Base-by-base conservation (phyloP, 257 asterid genomes). In the Solanum peruvianum region DNA sequence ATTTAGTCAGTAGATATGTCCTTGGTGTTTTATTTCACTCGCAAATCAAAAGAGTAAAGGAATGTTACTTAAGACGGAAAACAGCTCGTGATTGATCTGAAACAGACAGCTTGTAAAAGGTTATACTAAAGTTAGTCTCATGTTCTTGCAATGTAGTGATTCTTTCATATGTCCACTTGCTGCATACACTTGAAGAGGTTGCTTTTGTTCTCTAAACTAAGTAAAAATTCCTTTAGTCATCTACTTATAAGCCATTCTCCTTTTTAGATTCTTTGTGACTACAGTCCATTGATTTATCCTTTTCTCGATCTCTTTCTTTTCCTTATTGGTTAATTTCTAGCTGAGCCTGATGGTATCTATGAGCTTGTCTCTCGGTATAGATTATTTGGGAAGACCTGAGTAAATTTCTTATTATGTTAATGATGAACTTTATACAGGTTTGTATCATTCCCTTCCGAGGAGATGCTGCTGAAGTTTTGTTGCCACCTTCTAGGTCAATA, bases 401-500 rank as follows among this genome's bases (percentile, higher is more conserved):
- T 37, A 52, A 64, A 72, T 73, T 37, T 73, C 45, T 73, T 81
- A 11, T 67, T 33, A 84, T 18, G 44, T 73, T 21, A 73, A 37
- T 88, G 86, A 47, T 87, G 76, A 89, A 85, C 52, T 86, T 87
- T 92, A 87, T 87, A 82, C 88, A 97, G 99, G 99, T 95, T n/a
- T 90, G 91, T 87, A 96, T 97, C 92, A 94, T 97, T 89, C 99
- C 99, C 13, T 97, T 97, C 91, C 95, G 99, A n/a, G 99, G 99
- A 92, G 99, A 97, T 91, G 93, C 99, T 66, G 99, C 99, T 76
- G 99, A 97, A 93, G 99, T 97, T 88, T 94, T 97, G 85, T 89
- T 97, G 87, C 99, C 99, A 87, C 99, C 99, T 90, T 97, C 99
- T 60, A 93, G 99, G 91, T 97, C 99, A 76, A 97, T 97, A 88